A percentile compares a stretch with the other conserved stretches of the same genome.
Evolutionary conservation across 1,139 yeast species (phyloP).

Genomic region (Diutina ranongensis): DNA sequence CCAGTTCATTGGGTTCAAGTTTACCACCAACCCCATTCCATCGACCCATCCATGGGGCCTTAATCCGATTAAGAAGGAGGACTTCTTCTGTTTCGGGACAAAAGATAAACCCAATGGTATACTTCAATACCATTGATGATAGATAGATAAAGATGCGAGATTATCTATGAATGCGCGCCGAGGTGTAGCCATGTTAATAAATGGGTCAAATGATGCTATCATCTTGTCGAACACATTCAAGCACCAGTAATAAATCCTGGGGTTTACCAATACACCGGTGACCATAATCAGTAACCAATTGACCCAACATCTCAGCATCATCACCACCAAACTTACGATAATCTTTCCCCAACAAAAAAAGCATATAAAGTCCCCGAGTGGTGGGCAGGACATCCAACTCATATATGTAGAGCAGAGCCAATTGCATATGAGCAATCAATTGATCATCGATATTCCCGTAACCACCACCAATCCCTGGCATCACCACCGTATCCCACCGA

Average conservation of each 20-base stretch:
- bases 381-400: constrained; percentile 10
- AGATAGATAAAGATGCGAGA: no score
- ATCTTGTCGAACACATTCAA: neutral
- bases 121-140: constrained; percentile 10
- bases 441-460: constrained; percentile 15
- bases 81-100: constrained; percentile 23
- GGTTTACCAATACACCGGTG: neutral
- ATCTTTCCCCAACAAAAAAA: constrained; percentile 15
- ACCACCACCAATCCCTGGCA: constrained; percentile 23
- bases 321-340: constrained; percentile 11
- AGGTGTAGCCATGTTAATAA: no score
- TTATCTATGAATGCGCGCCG: no score
- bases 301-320: neutral
- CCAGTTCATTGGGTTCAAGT: constrained; percentile 23
- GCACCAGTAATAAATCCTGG: neutral
- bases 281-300: neutral
- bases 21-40: constrained; percentile 46
- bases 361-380: constrained; percentile 12
- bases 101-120: constrained; percentile 29
- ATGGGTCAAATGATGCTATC: no score
- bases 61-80: constrained; percentile 30
- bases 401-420: constrained; percentile 14
- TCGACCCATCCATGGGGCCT: constrained; percentile 40
- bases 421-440: constrained; percentile 14
- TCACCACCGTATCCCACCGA: constrained; percentile 10